A percentile compares a stretch with the other conserved stretches of the same genome.
Conservation (phyloP, 164 flowering plant species). For the Liriodendron chinense region DNA sequence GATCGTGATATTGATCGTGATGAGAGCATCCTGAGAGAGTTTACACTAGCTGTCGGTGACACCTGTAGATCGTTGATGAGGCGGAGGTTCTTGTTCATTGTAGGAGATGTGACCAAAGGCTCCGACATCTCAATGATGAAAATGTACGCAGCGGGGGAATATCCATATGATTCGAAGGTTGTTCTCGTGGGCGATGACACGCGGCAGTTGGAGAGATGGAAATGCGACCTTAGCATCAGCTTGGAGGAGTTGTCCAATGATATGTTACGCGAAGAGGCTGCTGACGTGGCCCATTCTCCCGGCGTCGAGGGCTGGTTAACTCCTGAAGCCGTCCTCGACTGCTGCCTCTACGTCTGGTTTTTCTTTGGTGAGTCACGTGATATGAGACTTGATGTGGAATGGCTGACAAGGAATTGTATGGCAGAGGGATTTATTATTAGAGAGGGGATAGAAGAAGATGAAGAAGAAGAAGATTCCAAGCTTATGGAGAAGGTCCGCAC, state of each 20-base stretch:
- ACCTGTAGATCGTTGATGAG: neutral
- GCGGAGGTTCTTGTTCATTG: neutral
- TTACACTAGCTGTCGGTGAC: neutral
- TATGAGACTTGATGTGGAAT: neutral
- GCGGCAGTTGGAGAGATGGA: too few relatives aligned
- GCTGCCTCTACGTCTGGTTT: neutral
- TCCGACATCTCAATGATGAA: too few relatives aligned
- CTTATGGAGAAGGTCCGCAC: neutral
- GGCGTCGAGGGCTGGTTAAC: neutral
- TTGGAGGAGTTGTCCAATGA: too few relatives aligned
- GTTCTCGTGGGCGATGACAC: neutral
- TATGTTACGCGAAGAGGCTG: neutral
- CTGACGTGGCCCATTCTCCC: neutral
- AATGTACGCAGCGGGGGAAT: too few relatives aligned
- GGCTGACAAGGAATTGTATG: neutral
- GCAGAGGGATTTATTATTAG: neutral
- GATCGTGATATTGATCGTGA: too few relatives aligned
- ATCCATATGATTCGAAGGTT: neutral
- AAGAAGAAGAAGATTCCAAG: neutral
- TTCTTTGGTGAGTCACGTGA: neutral
- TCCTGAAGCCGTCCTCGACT: neutral
- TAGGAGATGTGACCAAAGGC: neutral
- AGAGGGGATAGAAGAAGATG: neutral
- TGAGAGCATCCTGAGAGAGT: neutral
- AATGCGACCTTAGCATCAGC: neutral